Evolutionary conservation across 2,329 filamentous ascomycete species (phyloP).

Genomic region (Claviceps maximensis): DNA sequence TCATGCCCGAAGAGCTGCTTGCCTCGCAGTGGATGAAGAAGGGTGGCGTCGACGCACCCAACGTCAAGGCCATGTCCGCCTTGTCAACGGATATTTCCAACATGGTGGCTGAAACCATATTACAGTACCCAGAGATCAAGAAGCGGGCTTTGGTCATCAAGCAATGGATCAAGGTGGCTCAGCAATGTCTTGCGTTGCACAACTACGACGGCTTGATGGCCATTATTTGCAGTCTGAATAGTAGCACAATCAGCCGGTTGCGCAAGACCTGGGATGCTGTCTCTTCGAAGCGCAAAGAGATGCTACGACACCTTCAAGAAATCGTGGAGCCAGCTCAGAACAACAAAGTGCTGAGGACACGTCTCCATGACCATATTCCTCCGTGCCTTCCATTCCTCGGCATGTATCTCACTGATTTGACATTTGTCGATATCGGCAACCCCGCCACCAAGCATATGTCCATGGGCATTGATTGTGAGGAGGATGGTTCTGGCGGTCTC

Average conservation of each 20-base stretch:
- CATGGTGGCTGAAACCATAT: slow-evolving; percentile 82
- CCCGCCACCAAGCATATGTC: slow-evolving; percentile 65
- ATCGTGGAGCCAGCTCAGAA: slow-evolving; percentile 86
- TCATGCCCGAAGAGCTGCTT: slow-evolving; percentile 82
- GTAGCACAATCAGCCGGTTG: slow-evolving; percentile 76
- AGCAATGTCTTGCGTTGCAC: slow-evolving; percentile 74
- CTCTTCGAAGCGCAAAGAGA: slow-evolving; percentile 68
- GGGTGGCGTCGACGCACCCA: slow-evolving; percentile 61
- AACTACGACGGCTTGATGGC: slow-evolving; percentile 98
- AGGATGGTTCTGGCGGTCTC: slow-evolving; percentile 52
- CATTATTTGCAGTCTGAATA: slow-evolving; percentile 87
- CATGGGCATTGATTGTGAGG: slow-evolving; percentile 32
- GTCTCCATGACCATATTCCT: slow-evolving; percentile 73
- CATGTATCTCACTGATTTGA: slow-evolving; percentile 91
- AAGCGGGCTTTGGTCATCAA: slow-evolving; percentile 85
- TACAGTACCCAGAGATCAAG: slow-evolving; percentile 80
- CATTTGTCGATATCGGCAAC: slow-evolving; percentile 91
- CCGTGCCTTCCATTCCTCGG: slow-evolving; percentile 93
- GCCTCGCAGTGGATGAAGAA: slow-evolving; percentile 93
- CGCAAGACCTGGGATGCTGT: slow-evolving; percentile 87
- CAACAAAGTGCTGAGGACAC: slow-evolving; percentile 71
- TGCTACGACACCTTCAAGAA: slow-evolving; percentile 65
- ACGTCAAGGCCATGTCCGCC: slow-evolving; percentile 87
- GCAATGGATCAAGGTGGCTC: slow-evolving; percentile 93
- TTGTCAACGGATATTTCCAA: slow-evolving; percentile 88